Evolutionary conservation across 345 rosid species (phyloP).

Genomic region (Bruguiera sexangula): DNA sequence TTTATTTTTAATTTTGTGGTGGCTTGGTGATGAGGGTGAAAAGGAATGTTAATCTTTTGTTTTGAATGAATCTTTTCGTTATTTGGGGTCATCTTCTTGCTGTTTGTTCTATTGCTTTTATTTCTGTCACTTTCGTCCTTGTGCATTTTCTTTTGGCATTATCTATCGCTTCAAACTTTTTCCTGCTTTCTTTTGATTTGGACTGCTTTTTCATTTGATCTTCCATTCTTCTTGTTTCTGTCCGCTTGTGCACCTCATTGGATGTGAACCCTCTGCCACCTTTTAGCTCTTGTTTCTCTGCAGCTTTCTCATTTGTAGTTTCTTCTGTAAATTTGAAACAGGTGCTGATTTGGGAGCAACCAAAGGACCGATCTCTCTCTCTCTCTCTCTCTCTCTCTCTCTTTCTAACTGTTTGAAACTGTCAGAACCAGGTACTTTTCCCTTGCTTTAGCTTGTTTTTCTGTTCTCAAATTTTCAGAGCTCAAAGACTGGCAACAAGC

Average conservation of each 20-base stretch:
- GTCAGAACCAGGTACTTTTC: background rate
- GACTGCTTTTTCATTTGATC: background rate
- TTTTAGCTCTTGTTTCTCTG: background rate
- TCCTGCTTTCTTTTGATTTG: slow-evolving; percentile 3
- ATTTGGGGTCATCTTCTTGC: background rate
- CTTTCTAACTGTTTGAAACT: background rate
- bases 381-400: slow-evolving; percentile 2
- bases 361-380: background rate
- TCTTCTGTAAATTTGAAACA: slow-evolving; percentile 9
- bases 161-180: background rate
- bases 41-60: background rate
- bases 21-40: background rate
- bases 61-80: background rate
- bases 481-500: background rate
- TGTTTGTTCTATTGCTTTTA: background rate
- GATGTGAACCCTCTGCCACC: slow-evolving; percentile 11
- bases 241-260: slow-evolving; percentile 14
- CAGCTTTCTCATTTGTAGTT: slow-evolving; percentile 8
- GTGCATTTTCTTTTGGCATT: background rate
- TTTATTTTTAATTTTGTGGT: too few relatives aligned
- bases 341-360: slow-evolving; percentile 5
- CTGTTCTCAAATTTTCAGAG: background rate
- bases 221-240: slow-evolving; percentile 6
- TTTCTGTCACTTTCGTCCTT: background rate
- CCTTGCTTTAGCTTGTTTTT: background rate